A percentile compares a stretch with the other conserved stretches of the same genome.
Conservation (phyloP, 352 stramenopile genomes). For the Pythium brachiatum region DNA sequence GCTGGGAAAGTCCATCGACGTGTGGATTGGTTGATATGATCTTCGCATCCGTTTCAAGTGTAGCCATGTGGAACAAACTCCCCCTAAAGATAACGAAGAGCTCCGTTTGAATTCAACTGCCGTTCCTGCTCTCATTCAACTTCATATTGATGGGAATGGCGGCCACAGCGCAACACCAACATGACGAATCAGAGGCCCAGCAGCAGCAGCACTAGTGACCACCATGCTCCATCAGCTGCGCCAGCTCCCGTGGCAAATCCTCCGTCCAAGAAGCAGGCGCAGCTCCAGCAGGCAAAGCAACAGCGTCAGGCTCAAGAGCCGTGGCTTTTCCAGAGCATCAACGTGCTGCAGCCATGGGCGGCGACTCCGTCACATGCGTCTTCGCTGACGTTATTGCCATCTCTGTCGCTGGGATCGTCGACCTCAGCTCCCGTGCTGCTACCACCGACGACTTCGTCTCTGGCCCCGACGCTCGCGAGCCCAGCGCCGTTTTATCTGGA, state of each 20-base stretch:
- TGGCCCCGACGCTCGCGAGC: not conserved
- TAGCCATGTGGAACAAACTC: constrained; percentile 7
- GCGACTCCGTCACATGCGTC: not conserved
- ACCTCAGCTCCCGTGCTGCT: not conserved
- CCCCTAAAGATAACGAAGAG: constrained; percentile 20
- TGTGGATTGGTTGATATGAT: constrained; percentile 18
- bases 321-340: constrained; percentile 73
- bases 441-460: not conserved
- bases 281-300: constrained; percentile 24
- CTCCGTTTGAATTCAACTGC: not conserved
- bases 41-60: constrained; percentile 14
- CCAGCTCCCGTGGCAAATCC: not conserved
- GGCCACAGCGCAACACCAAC: not conserved
- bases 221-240: not conserved
- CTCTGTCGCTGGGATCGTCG: constrained; percentile 3
- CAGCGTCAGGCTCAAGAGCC: constrained; percentile 40
- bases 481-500: constrained; percentile 66
- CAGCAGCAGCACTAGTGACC: constrained; percentile 1
- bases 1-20: constrained; percentile 24
- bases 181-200: constrained; percentile 22
- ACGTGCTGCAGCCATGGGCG: constrained; percentile 27
- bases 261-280: constrained; percentile 27
- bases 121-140: not conserved
- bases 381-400: not conserved
- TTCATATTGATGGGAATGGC: not conserved